Conservation (phyloP, 1,284 basidiomycete species). For the Puccinia polysora region DNA sequence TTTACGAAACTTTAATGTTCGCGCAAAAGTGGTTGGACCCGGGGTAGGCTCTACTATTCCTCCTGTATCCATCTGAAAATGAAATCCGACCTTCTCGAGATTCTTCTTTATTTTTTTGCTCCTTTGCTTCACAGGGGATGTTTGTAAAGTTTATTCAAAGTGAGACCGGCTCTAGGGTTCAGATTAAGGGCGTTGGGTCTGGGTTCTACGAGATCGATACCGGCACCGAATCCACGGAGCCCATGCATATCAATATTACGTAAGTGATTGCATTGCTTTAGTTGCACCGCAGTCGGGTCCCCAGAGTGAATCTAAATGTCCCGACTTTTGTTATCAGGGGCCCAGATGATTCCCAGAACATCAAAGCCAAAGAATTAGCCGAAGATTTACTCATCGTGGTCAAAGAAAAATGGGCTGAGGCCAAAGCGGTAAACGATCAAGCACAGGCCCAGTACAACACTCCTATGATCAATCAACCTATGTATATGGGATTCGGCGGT, state of each 20-base stretch:
- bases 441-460: slow-evolving; percentile 46
- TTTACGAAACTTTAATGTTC: slow-evolving; percentile 91
- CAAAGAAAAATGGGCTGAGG: slow-evolving; percentile 76
- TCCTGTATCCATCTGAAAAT: too few species aligned
- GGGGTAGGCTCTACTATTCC: slow-evolving; percentile 66
- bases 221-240: slow-evolving; percentile 80
- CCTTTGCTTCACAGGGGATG: slow-evolving; percentile 67
- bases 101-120: neutral
- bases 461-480: slow-evolving; percentile 33
- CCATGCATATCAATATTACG: slow-evolving; percentile 92
- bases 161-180: slow-evolving; percentile 93
- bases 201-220: slow-evolving; percentile 95
- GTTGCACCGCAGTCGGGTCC: neutral
- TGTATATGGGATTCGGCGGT: slow-evolving; percentile 42
- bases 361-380: slow-evolving; percentile 77
- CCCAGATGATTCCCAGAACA: slow-evolving; percentile 79
- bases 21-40: slow-evolving; percentile 95
- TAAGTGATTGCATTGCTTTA: slow-evolving; percentile 56
- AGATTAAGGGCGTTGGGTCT: slow-evolving; percentile 91
- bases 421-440: slow-evolving; percentile 55
- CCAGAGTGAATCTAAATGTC: neutral
- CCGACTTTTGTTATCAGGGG: slow-evolving; percentile 60
- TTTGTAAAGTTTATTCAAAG: slow-evolving; percentile 98
- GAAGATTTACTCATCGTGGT: slow-evolving; percentile 85
- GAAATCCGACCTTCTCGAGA: neutral